Percentiles rank a stretch among this genome's conserved stretches.
These are phyloP conservation scores for Fraxinus dipetala DNA, from an alignment of 305 asterid species.

Conservation along the genomic window DNA sequence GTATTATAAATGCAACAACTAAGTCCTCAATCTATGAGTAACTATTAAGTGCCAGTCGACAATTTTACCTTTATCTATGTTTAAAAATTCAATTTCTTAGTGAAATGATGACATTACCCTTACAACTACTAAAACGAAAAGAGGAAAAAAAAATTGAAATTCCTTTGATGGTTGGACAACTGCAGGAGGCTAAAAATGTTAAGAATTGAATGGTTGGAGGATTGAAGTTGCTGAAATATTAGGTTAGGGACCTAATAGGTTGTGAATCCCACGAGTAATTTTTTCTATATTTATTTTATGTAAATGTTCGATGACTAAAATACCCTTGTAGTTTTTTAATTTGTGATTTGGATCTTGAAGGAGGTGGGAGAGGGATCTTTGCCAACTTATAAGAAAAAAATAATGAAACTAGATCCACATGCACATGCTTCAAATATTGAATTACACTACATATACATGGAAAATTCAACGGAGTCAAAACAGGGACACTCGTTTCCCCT, in stretches of 20 bases:
- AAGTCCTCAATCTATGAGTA: background rate
- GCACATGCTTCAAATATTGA: conserved; percentile 27
- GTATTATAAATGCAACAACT: background rate
- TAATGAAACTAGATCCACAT: conserved; percentile 25
- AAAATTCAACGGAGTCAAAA: too few species aligned
- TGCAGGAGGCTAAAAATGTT: background rate
- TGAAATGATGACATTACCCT: background rate
- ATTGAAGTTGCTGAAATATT: background rate
- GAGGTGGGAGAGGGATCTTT: conserved; percentile 6
- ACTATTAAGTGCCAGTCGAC: background rate
- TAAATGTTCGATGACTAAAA: background rate
- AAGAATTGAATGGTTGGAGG: background rate
- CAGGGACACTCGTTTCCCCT: background rate
- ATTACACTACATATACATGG: too few species aligned
- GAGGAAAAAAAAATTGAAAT: background rate
- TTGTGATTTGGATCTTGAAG: background rate
- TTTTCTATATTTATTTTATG: background rate
- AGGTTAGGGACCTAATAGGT: background rate
- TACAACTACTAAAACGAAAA: background rate
- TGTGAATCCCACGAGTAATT: background rate
- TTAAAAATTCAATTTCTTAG: background rate
- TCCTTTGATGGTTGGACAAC: background rate
- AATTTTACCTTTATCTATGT: background rate
- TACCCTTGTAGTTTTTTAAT: background rate
- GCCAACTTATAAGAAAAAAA: background rate